Evolutionary conservation across 306 rosid genomes (phyloP).

Genomic region (Oxytropis ochrocephala): DNA sequence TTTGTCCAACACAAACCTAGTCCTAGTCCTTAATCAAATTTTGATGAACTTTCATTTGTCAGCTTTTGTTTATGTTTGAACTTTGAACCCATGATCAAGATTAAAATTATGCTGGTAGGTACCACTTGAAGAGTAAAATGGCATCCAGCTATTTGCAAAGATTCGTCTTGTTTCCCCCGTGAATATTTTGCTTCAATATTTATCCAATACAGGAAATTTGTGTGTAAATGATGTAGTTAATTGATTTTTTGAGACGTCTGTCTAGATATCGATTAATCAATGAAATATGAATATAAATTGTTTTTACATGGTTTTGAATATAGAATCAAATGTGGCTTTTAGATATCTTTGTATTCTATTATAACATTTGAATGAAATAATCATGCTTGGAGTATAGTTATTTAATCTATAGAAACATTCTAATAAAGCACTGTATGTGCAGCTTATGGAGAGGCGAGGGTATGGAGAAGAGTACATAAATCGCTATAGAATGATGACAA

Average conservation of each 20-base stretch:
- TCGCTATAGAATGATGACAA: constrained; percentile 94
- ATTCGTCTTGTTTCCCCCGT: neutral
- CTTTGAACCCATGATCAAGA: neutral
- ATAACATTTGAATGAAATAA: constrained; percentile 1
- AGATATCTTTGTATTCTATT: neutral
- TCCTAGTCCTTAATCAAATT: neutral
- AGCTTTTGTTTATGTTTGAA: neutral
- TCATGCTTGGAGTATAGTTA: neutral
- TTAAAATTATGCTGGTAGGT: neutral
- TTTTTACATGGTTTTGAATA: neutral
- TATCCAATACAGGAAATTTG: neutral
- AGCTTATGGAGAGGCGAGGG: constrained; percentile 94
- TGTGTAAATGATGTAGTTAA: neutral
- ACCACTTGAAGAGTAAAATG: neutral
- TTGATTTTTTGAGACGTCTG: neutral
- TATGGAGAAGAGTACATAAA: constrained; percentile 80
- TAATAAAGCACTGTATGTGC: constrained; percentile 27
- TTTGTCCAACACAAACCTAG: neutral
- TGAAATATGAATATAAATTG: neutral
- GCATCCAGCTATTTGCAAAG: neutral
- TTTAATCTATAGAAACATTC: constrained; percentile 22
- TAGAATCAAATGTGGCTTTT: neutral
- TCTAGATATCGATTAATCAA: neutral
- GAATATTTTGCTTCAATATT: neutral
- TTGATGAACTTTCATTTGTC: neutral